Base-by-base conservation (phyloP, 78 protist genomes). In the Emiliania huxleyi region DNA sequence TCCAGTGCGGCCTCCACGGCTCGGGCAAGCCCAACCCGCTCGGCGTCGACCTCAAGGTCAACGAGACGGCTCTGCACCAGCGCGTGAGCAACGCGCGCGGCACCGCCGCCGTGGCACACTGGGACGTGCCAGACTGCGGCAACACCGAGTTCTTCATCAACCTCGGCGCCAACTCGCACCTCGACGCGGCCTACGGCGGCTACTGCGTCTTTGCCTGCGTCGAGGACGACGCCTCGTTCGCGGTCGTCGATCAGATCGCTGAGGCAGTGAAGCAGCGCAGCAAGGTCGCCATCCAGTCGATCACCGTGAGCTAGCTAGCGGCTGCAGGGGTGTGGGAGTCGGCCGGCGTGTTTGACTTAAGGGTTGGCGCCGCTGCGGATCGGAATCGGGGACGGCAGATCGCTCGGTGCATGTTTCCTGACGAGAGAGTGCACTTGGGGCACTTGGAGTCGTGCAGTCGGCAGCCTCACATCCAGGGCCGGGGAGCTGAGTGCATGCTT, bases 71-170 rank as follows among this genome's bases (percentile, higher is more conserved):
- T 1, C 2, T 42, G 22, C 21, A 49, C 71, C 8, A 1, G 29
- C 0, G 11, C 12, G 29, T 85, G 38, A 8, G 71, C 43, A 85
- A 85, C 29, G 0, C 69, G 35, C 90, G 90, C 26, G 90, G 90
- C 19, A 85, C 90, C 8, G 90, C 69, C 2, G 37, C 90, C 45
- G 21, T 49, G 5, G 90, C 90, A 40, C 90, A 85, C 69, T 48
- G 69, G 69, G 90, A 85, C 25, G 90, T 48, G 56, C 90, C 90
- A 5, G 90, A 85, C 90, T 85, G 90, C 43, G 90, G 90, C 42
- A 85, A 85, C 90, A 29, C 90, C 22, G 90, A 85, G 71, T 85
- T 85, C 69, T 85, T 85, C 71, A 85, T 85, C 69, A 85, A 85
- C 29, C 71, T 85, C 29, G 2, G 11, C 4, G 43, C 90, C 33